These are phyloP conservation scores for Dioscorea cayenensis DNA, from an alignment of 116 monocot species.

Conservation along the genomic window DNA sequence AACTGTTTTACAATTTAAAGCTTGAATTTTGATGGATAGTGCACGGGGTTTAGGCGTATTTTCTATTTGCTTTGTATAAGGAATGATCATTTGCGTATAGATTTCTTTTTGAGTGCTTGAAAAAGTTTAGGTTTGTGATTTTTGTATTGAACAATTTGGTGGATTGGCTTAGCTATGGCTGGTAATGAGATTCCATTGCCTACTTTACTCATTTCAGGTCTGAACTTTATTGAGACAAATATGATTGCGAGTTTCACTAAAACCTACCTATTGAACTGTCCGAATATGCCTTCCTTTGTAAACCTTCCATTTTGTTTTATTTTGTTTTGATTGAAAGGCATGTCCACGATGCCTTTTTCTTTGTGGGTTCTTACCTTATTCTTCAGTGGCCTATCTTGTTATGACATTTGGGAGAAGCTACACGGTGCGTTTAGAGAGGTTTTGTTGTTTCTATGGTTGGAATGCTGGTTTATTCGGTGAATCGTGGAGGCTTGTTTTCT, in stretches of 20 bases:
- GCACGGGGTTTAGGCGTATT: not conserved
- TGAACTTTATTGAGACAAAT: constrained; percentile 13
- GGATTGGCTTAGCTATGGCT: constrained; percentile 1
- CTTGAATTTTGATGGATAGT: not conserved
- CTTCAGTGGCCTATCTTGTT: constrained; percentile 20
- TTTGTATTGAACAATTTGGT: not conserved
- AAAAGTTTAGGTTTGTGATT: not conserved
- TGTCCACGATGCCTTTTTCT: not conserved
- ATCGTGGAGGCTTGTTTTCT: too few species aligned
- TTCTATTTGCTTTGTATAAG: not conserved
- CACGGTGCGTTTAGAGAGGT: not conserved
- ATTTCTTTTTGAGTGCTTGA: not conserved
- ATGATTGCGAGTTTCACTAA: too few species aligned
- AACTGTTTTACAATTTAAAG: not conserved
- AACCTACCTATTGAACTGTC: too few species aligned
- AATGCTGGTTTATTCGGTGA: constrained; percentile 11
- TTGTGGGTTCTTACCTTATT: constrained; percentile 1
- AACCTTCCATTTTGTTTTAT: too few species aligned
- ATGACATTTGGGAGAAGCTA: not conserved
- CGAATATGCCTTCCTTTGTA: too few species aligned
- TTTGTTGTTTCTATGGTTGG: constrained; percentile 16
- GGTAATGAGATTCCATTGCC: constrained; percentile 32
- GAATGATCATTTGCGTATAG: not conserved
- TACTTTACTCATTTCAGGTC: not conserved
- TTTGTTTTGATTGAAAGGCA: too few species aligned